Evolutionary conservation across 345 rosid genomes (phyloP), one percentile per base, ranked within the genome.

Genomic region (Firmiana major): DNA sequence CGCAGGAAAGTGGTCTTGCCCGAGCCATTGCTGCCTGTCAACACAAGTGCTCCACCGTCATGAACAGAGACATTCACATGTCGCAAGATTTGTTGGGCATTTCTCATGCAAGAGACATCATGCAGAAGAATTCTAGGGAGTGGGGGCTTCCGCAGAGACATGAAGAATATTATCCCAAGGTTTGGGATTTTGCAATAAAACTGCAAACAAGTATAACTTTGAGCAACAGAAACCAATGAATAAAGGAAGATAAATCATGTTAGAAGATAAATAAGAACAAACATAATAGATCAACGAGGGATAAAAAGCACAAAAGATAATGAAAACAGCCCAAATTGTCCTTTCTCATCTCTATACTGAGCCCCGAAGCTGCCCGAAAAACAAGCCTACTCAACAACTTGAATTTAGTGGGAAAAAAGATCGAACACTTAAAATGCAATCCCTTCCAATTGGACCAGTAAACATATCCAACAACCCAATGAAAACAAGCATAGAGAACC

Each of bases 61-160:
- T 90, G 90, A 45, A 95, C 36, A 0, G 97, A 88, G 19, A 90
- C 88, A 51, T 93, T 95, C 24, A 90, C 92, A 42, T 95, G 91
- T 3, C 89, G 84, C 79, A 95, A 75, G 70, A 95, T 90, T 80
- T 91, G 96, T 53, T 90, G 96, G 0, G 93, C 96, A 78, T 92
- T 95, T 87, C 99, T 90, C 98, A 91, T 95, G 84, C 98, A 95
- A 0, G 99, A 91, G 55, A 95, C 97, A 76, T 92, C 92, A 78
- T 89, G 87, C 7, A 95, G 97, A 68, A 95, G 87, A 26, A 93
- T 86, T 48, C 92, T 87, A 71, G 96, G 97, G 58, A 83, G 82
- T 16, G 89, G 96, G 1, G 92, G 89, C 71, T 80, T 89, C 48
- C 88, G 66, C 9, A 88, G 78, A 83, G 92, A 79, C 97, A 94